These are phyloP conservation scores for Brassica carinata DNA, from an alignment of 345 rosid species.

Conservation along the genomic window DNA sequence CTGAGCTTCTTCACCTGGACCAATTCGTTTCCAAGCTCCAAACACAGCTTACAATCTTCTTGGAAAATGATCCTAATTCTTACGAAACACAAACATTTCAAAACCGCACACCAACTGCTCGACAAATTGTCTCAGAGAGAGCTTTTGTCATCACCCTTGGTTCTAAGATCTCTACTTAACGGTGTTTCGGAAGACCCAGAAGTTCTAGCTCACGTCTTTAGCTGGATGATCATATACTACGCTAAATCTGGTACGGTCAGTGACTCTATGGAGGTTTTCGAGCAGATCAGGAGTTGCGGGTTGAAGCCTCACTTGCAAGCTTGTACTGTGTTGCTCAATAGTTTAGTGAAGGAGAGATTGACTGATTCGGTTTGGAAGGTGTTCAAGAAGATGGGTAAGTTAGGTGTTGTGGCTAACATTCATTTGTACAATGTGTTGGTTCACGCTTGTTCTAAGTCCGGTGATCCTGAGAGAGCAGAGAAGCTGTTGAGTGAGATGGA, in stretches of 20 bases:
- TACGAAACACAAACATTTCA: conserved; percentile 65
- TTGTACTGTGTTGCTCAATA: conserved; percentile 80
- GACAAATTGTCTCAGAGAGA: conserved; percentile 70
- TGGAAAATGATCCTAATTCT: conserved; percentile 83
- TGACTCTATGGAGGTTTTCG: conserved; percentile 76
- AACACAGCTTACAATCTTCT: conserved; percentile 65
- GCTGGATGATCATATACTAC: conserved; percentile 78
- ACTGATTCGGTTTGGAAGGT: conserved; percentile 76
- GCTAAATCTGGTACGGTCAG: conserved; percentile 64
- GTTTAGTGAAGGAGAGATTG: conserved; percentile 65
- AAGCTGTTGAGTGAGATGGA: conserved; percentile 81
- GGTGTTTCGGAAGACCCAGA: conserved; percentile 56
- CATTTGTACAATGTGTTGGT: conserved; percentile 84
- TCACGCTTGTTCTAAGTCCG: conserved; percentile 86
- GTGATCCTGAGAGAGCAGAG: conserved; percentile 71
- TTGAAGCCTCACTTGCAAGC: conserved; percentile 82
- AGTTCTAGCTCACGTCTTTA: conserved; percentile 69
- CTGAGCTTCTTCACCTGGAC: conserved; percentile 64
- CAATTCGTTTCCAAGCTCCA: conserved; percentile 52
- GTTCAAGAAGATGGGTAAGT: conserved; percentile 73
- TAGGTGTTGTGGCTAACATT: conserved; percentile 71
- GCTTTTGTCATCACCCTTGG: conserved; percentile 71
- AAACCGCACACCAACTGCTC: conserved; percentile 75
- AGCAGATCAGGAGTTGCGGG: conserved; percentile 55
- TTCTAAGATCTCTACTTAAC: conserved; percentile 59